Evolutionary conservation across 306 rosid species (phyloP), one percentile per base, ranked within the genome.

Genomic region (Glycine tomentella): DNA sequence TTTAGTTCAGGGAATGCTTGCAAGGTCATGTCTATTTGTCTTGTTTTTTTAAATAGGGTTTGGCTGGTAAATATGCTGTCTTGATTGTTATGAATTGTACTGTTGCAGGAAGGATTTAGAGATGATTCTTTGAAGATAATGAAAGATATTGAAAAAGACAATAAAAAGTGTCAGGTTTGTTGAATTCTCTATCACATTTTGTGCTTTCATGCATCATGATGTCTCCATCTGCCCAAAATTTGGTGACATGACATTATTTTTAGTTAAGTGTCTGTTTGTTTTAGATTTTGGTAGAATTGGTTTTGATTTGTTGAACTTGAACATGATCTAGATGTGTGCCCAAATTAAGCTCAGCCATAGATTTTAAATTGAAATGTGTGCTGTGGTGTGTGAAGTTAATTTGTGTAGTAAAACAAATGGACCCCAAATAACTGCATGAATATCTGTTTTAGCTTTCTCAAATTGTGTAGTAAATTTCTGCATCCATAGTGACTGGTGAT

Each of bases 121-220:
- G 98, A 95, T 82, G 98, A 92, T 84, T 95, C 98, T 15, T 80
- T 94, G 85, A 87, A 91, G 85, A 92, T 94, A 85, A 92, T 88
- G 90, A 92, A 85, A 81, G 95, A 89, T 25, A 92, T 90, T 62
- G 90, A 88, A 72, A 92, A n/a, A 81, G 50, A 36, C 38, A 91
- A 91, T 77, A 16, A 89, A 74, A 87, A 69, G 38, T 91, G 97
- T 79, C 99, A 95, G 97, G 98, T 94, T 69, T 64, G 88, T 87
- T 61, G 57, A 69, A 75, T 84, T 61, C 46, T 46, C 31, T 72
- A 50, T 53, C 3, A 15, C 75, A 3, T 38, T 9, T 38, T 17
- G 50, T 9, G 38, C 76, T 62, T 44, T 57, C 25, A 64, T 83
- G 74, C 46, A 7, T 75, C 59, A 5, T 75, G 69, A 40, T 72